Evolutionary conservation across 177 flowering plant genomes (phyloP).

Genomic region (Vitis hybrid): DNA sequence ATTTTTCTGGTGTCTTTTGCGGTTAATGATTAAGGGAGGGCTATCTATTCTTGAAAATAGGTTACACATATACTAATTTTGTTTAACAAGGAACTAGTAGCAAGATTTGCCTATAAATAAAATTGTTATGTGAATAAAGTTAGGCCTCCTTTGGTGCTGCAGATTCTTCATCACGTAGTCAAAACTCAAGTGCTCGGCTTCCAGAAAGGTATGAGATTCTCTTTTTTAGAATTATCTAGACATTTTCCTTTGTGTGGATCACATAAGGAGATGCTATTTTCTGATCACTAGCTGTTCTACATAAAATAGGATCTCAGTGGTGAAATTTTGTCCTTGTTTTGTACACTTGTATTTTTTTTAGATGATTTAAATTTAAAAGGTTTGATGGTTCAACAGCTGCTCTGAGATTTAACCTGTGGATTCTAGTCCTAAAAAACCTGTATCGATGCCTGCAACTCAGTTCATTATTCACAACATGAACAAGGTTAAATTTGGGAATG

Average conservation of each 20-base stretch:
- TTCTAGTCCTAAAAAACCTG: too few relatives aligned
- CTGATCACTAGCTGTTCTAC: not conserved
- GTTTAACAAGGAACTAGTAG: not conserved
- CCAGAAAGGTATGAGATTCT: constrained; percentile 71
- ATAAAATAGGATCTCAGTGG: too few relatives aligned
- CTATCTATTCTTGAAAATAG: not conserved
- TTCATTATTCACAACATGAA: too few relatives aligned
- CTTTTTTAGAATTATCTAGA: not conserved
- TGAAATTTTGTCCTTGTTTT: too few relatives aligned
- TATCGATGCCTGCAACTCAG: too few relatives aligned
- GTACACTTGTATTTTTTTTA: too few relatives aligned
- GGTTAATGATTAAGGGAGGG: not conserved
- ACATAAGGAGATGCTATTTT: not conserved
- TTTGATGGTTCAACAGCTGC: too few relatives aligned
- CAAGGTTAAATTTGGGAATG: too few relatives aligned
- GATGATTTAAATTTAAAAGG: too few relatives aligned
- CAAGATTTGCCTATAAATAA: not conserved
- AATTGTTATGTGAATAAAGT: constrained; percentile 2
- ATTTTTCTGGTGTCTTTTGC: too few relatives aligned
- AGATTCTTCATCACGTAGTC: constrained; percentile 63
- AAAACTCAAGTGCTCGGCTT: constrained; percentile 68
- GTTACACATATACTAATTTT: not conserved
- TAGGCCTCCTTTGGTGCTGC: constrained; percentile 18
- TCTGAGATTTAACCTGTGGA: too few relatives aligned
- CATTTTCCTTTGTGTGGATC: not conserved